Evolutionary conservation across 345 rosid genomes (phyloP).

Genomic region (Alliaria petiolata): DNA sequence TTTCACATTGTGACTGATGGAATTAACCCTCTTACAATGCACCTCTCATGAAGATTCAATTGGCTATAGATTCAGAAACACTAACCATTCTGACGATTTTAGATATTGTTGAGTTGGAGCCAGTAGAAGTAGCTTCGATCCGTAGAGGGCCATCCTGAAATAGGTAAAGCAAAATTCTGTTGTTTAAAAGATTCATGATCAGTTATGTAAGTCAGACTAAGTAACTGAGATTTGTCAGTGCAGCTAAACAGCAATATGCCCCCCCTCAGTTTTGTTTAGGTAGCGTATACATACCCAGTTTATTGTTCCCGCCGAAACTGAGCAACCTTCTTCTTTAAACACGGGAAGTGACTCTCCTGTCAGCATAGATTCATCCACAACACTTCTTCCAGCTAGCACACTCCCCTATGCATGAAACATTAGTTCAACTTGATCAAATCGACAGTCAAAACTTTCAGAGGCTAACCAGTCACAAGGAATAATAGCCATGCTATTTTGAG

Average conservation of each 20-base stretch:
- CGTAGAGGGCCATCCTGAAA: conserved; percentile 94
- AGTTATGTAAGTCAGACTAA: neutral
- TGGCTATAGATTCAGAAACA: conserved; percentile 13
- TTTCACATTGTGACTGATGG: too few relatives aligned
- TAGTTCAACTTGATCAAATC: conserved; percentile 15
- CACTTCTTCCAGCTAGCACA: conserved; percentile 91
- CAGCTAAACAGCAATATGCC: neutral
- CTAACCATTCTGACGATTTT: conserved; percentile 86
- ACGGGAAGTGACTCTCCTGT: conserved; percentile 97
- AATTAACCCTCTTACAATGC: conserved; percentile 1
- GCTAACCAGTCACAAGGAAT: neutral
- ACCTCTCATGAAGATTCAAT: neutral
- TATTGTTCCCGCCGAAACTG: conserved; percentile 90
- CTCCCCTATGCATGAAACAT: conserved; percentile 50
- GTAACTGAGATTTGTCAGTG: neutral
- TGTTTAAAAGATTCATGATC: neutral
- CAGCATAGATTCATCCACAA: conserved; percentile 96
- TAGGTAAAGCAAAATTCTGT: conserved; percentile 9
- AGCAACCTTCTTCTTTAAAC: conserved; percentile 67
- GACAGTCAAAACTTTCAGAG: neutral
- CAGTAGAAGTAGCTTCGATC: conserved; percentile 77
- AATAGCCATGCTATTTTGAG: neutral
- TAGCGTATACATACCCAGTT: conserved; percentile 60
- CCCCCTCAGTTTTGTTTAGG: conserved; percentile 7
- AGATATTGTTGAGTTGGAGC: conserved; percentile 82